These are phyloP conservation scores for Pseudogymnoascus sp. DNA, from an alignment of 2,329 filamentous ascomycete genomes.

Conservation along the genomic window DNA sequence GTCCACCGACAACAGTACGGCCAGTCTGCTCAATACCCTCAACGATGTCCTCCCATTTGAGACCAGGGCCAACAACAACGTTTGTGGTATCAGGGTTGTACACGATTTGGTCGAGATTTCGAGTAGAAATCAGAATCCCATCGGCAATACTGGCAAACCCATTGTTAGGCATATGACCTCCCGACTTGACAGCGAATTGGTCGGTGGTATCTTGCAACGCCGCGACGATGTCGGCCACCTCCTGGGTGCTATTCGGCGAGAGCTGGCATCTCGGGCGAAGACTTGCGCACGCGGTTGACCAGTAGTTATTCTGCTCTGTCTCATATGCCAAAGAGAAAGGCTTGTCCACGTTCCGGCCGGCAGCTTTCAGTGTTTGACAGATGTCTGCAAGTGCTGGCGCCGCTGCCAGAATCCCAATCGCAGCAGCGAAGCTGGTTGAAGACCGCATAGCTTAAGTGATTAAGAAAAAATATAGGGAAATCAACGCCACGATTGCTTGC, in stretches of 20 bases:
- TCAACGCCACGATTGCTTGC: not conserved
- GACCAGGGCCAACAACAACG: constrained; percentile 33
- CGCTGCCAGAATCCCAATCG: not conserved
- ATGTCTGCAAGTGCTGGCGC: not conserved
- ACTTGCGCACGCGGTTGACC: constrained; percentile 38
- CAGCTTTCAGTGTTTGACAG: not conserved
- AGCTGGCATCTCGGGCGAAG: constrained; percentile 42
- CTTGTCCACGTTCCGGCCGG: not conserved
- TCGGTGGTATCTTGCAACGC: constrained; percentile 36
- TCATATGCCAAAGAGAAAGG: constrained; percentile 31
- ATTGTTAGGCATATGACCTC: constrained; percentile 40
- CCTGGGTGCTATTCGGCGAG: constrained; percentile 39
- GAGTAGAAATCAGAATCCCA: constrained; percentile 35
- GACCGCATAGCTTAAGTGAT: not conserved
- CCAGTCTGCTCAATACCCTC: constrained; percentile 25
- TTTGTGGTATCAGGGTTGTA: constrained; percentile 32
- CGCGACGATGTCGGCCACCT: constrained; percentile 47
- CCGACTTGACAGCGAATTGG: constrained; percentile 41
- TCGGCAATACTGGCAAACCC: constrained; percentile 40
- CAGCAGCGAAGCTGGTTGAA: not conserved
- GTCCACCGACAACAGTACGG: constrained; percentile 35
- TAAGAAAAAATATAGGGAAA: not conserved
- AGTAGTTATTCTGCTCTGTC: constrained; percentile 36
- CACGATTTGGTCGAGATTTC: constrained; percentile 34
- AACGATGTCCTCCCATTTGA: constrained; percentile 31